Base-by-base conservation (phyloP, 2,329 filamentous ascomycete species). In the Bipolaris oryzae region DNA sequence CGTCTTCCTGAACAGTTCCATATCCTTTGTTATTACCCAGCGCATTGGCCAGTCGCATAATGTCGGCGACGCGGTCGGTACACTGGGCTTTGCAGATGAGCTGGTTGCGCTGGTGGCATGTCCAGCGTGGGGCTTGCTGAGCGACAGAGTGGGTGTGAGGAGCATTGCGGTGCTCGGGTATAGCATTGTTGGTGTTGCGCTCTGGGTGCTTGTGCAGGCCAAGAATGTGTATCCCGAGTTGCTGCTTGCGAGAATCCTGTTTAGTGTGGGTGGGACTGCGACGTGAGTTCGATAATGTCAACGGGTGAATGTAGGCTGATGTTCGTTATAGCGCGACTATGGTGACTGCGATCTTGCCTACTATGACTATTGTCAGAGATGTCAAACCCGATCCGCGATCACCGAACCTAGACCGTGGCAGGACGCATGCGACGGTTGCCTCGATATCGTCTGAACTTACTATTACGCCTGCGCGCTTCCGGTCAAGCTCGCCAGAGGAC, bases 331-430 rank as follows among this genome's bases (percentile, higher is more conserved):
- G 80, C 34, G 76, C 92, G 13, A 98, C 95, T 1, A 99, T 99
- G 95, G 95, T 99, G 18, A 98, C 95, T 7, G 95, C 95, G 3
- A 92, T 96, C 43, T 82, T 99, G 21, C 95, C 95, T 1, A 88
- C 83, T 25, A 86, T 89, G 77, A 85, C 85, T 10, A 69, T 67
- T 16, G 61, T 63, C 34, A 73, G 59, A 49, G 60, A 68, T 39
- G 60, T 67, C 37, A 53, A 68, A 31, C 61, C 56, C 2, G 68
- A 73, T 42, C 64, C 69, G 3, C 58, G 69, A 53, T 70, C 57
- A 59, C 71, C 66, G 53, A 67, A 57, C 3, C 70, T 64, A 7
- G 43, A 51, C 39, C 65, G 67, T 43, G 55, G 81, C 20, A 80
- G 71, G 21, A 72, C 87, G 44, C 80, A 86, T 68, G 89, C 85